These are phyloP conservation scores for Pseudozyma pruni DNA, from an alignment of 1,284 basidiomycete genomes.

Conservation along the genomic window DNA sequence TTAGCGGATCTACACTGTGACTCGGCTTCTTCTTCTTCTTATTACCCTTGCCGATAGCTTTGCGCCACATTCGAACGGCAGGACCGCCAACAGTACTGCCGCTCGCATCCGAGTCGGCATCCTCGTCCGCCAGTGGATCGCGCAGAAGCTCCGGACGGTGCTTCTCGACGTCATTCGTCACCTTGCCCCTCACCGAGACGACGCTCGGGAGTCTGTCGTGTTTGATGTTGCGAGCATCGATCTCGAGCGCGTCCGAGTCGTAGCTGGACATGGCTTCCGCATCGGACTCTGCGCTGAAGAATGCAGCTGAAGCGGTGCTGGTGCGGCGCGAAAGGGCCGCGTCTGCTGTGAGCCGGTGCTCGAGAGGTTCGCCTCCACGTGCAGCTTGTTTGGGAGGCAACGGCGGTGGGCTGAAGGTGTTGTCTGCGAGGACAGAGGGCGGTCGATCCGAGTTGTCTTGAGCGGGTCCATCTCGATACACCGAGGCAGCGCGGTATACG, in stretches of 20 bases:
- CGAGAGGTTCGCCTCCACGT: too few species aligned
- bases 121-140: constrained; percentile 27
- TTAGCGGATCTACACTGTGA: too few species aligned
- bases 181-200: constrained; percentile 15
- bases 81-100: constrained; percentile 55
- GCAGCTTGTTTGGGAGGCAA: constrained; percentile 51
- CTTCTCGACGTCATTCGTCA: constrained; percentile 16
- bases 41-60: constrained; percentile 44
- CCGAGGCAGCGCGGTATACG: constrained; percentile 14
- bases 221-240: constrained; percentile 13
- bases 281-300: constrained; percentile 47
- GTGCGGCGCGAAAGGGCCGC: constrained; percentile 17
- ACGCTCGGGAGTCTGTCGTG: constrained; percentile 17
- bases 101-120: constrained; percentile 34
- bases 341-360: background rate
- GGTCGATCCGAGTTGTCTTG: constrained; percentile 7
- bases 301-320: constrained; percentile 38
- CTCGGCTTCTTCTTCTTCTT: constrained; percentile 12
- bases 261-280: constrained; percentile 29
- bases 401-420: constrained; percentile 57
- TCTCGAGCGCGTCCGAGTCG: constrained; percentile 32
- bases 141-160: constrained; percentile 51
- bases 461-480: constrained; percentile 31
- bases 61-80: constrained; percentile 49
- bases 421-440: constrained; percentile 29